Base-by-base conservation (phyloP, 1,139 yeast genomes). In the Suhomyces anneliseae region DNA sequence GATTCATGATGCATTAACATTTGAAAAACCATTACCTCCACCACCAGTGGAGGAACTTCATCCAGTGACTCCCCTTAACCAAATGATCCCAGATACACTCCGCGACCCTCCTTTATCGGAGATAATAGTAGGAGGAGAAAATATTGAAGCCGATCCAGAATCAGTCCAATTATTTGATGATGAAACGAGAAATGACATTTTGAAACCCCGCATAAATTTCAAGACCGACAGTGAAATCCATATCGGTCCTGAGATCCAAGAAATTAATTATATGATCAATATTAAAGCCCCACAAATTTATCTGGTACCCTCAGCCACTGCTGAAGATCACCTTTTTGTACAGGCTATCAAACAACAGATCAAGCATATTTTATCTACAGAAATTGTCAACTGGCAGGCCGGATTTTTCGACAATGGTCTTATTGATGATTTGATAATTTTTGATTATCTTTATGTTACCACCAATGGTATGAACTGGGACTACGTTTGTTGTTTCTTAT, bases 391-490 rank as follows among this genome's bases (percentile, higher is more conserved):
- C 44, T 54, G 54, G 54, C 43, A 40, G 27, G 40, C 38, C 7
- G 38, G 44, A 12, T 43, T 43, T 34, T 47, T 47, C 34, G 36
- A 35, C 11, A 55, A 65, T 33, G 48, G 61, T 27, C 50, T 56
- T 3, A 54, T 52, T 14, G 48, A 68, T 6, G 54, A 54, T 4
- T 53, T 76, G 34, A 56, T 72, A 5, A 50, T 77, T 11, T 79
- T 79, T 61, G 85, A 80, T 54, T 60, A 60, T 35, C 59, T 78
- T 45, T 70, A 72, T 26, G 60, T 78, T 2, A 64, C 72, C 35
- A 60, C 75, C 9, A 72, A 71, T 49, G 76, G 74, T 0, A 39
- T 27, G 7, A 61, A 57, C 8, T 74, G 78, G 73, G 74, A 70
- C 45, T 47, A 54, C 19, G 64, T 74, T 7, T 62, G 66, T 33